Base-by-base conservation (phyloP, 1,284 basidiomycete genomes). In the Trametes versicolor region DNA sequence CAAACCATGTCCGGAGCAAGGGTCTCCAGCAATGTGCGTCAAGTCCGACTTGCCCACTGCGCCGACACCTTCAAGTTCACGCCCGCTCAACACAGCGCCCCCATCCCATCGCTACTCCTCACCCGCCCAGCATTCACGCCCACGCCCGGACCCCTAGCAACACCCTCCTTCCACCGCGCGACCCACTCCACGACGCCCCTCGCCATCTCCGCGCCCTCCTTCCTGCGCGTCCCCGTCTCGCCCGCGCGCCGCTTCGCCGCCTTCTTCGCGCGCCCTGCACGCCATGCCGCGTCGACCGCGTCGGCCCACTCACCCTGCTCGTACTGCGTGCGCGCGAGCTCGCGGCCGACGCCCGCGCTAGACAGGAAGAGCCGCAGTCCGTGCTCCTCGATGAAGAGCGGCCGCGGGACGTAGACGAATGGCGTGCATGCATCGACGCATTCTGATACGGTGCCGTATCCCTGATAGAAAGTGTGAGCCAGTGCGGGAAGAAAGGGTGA, bases 311-410 rank as follows among this genome's bases (percentile, higher is more conserved):
- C 83, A 6, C 91, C 91, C 23, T 78, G 80, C 75, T 93, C 91
- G 71, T 92, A 93, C 19, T 81, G 78, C 25, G 82, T 78, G 17
- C 88, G 82, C 19, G 83, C 79, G 47, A 93, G 82, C 75, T 92
- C 89, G 15, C 91, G 79, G 17, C 89, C 89, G 8, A 87, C 84
- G 12, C 89, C 89, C 60, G 87, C 84, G 48, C 78, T 77, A 45
- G 85, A 79, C 39, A 94, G 85, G 27, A 90, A 78, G 13, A 89
- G 78, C 2, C 87, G 85, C 41, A 94, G 79, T 3, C 92, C 92
- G 70, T 91, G 87, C 72, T 94, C 92, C 73, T 93, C 92, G 53
- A 93, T 86, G 70, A 94, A 93, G 36, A 93, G 79, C 0, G 91
- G 91, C 3, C 92, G 82, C 2, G 91, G 88, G 12, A 93, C 90